phyloP scores from a whole-genome alignment of 805 yeast genomes.

The Sungouiozyma ichnusensis region DNA sequence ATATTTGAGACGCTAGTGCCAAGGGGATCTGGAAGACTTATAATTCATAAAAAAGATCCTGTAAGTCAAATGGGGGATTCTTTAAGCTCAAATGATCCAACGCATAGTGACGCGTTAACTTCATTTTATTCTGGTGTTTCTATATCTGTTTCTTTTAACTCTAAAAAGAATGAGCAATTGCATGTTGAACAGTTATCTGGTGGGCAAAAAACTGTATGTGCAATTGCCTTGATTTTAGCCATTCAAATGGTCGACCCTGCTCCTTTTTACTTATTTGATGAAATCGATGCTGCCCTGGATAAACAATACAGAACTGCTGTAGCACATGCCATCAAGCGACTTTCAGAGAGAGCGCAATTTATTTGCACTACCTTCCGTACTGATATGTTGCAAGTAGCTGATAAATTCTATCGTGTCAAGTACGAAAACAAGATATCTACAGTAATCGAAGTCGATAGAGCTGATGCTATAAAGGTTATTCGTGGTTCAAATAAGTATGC shows the following conservation, averaged over 20 bases:
- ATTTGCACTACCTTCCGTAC: slow-evolving; percentile 94
- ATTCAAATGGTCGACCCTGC: slow-evolving; percentile 95
- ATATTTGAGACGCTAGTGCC: slow-evolving; percentile 80
- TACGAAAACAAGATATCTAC: slow-evolving; percentile 74
- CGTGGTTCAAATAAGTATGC: slow-evolving; percentile 40
- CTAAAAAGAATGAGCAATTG: slow-evolving; percentile 74
- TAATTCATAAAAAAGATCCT: slow-evolving; percentile 40
- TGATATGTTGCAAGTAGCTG: slow-evolving; percentile 81
- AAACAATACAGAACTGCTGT: slow-evolving; percentile 84
- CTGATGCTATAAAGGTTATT: slow-evolving; percentile 74
- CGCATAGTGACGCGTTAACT: slow-evolving; percentile 3
- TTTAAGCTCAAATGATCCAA: slow-evolving; percentile 9
- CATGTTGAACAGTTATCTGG: slow-evolving; percentile 88
- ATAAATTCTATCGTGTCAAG: slow-evolving; percentile 78
- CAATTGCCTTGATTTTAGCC: slow-evolving; percentile 85
- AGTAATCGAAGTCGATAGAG: slow-evolving; percentile 56
- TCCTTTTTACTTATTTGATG: slow-evolving; percentile 92
- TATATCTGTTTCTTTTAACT: slow-evolving; percentile 81
- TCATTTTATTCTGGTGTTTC: slow-evolving; percentile 66
- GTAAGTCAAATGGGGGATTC: slow-evolving; percentile 18
- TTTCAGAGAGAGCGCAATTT: slow-evolving; percentile 71
- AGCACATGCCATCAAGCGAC: slow-evolving; percentile 57
- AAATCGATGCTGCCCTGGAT: slow-evolving; percentile 92
- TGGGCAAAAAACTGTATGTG: slow-evolving; percentile 95
- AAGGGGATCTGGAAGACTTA: slow-evolving; percentile 61